Evolutionary conservation across 2,329 filamentous ascomycete species (phyloP), one percentile per base, ranked within the genome.

Genomic region (Allantophomopsis lycopodina): DNA sequence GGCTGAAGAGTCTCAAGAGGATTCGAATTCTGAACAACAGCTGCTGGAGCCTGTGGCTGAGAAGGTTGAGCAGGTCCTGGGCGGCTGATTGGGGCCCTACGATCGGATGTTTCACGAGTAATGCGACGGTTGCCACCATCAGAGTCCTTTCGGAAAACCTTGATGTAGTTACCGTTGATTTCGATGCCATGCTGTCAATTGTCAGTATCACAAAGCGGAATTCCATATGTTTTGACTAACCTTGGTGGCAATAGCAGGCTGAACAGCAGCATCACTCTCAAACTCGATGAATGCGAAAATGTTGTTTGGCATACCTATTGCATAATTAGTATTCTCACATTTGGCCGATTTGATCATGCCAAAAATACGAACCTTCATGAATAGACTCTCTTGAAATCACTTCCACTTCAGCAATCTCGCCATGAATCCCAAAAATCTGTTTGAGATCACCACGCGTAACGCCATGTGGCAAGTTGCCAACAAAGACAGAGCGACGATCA

Each of bases 401-500:
- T 16, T 53, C 47, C 32, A 60, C 51, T 7, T 57, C 48, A 11
- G 55, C 13, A 23, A 71, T 55, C 1, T 49, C 44, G 15, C 66
- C 67, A 38, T 56, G 62, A 1, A 47, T 44, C n/a, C 54, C 48
- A 31, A 62, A 62, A 8, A 67, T 40, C 2, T 51, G 47, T 4
- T 49, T 45, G 17, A 73, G 45, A 32, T 61, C 51, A 1, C 52
- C 49, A 20, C 64, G 57, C 0, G 54, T 57, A 36, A 56, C 53
- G 30, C 55, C 48, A 4, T 47, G 31, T 3, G 68, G 65, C 6
- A 73, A 49, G 30, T 61, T 62, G 3, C 65, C 65, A 39, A 72
- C 55, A 42, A 64, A 72, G 18, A 68, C 53, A 1, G 68, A 70
- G 16, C 65, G 62, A 16, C 59, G 50, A 39, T 71, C 65, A 16